These are phyloP conservation scores for Termitomyces eurrhizus DNA, from an alignment of 768 basidiomycete species.

Conservation along the genomic window DNA sequence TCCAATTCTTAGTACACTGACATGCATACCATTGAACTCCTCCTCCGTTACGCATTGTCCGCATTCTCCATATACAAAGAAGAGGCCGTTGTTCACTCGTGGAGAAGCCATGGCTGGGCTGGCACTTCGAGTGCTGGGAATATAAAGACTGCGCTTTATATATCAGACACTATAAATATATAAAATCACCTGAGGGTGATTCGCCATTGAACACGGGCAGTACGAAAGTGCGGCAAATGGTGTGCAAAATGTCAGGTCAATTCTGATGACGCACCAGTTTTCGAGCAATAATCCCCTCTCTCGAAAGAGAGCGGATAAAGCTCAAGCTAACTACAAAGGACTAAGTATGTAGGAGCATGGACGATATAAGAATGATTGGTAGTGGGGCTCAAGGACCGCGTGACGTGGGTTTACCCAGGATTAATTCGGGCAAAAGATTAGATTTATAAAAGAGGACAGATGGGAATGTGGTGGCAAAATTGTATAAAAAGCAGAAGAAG, in stretches of 20 bases:
- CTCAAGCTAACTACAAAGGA: too few species aligned
- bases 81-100: conserved; percentile 18
- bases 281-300: too few species aligned
- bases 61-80: conserved; percentile 26
- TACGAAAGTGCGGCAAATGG: background rate
- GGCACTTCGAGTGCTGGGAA: background rate
- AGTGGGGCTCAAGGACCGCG: too few species aligned
- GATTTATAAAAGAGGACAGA: too few species aligned
- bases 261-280: too few species aligned
- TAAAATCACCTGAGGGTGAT: background rate
- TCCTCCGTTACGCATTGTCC: conserved; percentile 23
- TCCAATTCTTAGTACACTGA: background rate
- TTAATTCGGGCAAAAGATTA: too few species aligned
- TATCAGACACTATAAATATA: background rate
- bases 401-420: too few species aligned
- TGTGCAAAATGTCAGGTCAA: background rate
- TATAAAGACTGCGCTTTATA: background rate
- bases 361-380: too few species aligned
- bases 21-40: conserved; percentile 25
- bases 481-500: too few species aligned
- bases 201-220: background rate
- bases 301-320: too few species aligned
- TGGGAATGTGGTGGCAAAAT: too few species aligned
- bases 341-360: too few species aligned
- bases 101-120: background rate